Evolutionary conservation across 441 rosid species (phyloP).

Genomic region (Aleurites moluccanus): DNA sequence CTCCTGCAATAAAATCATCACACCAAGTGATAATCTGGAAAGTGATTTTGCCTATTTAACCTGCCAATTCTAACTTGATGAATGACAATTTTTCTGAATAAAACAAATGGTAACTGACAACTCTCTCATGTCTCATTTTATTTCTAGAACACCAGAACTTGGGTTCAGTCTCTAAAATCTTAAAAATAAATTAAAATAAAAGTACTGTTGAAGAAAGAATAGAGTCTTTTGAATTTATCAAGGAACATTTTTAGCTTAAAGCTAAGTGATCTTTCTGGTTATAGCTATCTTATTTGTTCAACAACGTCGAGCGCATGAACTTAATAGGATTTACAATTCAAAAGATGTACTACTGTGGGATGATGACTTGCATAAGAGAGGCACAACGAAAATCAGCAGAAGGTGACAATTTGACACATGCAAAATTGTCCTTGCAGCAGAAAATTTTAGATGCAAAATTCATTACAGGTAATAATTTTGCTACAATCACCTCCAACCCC

Average conservation of each 20-base stretch:
- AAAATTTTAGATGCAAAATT: neutral
- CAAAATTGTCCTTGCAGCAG: neutral
- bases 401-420: neutral
- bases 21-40: neutral
- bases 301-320: slow-evolving; percentile 35
- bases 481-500: neutral
- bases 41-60: neutral
- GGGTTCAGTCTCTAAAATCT: neutral
- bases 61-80: neutral
- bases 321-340: slow-evolving; percentile 9
- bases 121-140: neutral
- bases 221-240: slow-evolving; percentile 1
- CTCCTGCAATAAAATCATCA: neutral
- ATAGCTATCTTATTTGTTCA: slow-evolving; percentile 28
- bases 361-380: neutral
- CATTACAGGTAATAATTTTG: neutral
- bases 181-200: neutral
- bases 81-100: neutral
- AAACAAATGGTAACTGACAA: neutral
- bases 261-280: slow-evolving; percentile 15
- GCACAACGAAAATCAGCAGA: neutral
- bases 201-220: neutral
- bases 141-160: neutral
- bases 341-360: neutral
- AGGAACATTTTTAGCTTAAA: neutral